These are phyloP conservation scores for Paraleonurus japonicus DNA, from an alignment of 257 asterid genomes.

Conservation along the genomic window DNA sequence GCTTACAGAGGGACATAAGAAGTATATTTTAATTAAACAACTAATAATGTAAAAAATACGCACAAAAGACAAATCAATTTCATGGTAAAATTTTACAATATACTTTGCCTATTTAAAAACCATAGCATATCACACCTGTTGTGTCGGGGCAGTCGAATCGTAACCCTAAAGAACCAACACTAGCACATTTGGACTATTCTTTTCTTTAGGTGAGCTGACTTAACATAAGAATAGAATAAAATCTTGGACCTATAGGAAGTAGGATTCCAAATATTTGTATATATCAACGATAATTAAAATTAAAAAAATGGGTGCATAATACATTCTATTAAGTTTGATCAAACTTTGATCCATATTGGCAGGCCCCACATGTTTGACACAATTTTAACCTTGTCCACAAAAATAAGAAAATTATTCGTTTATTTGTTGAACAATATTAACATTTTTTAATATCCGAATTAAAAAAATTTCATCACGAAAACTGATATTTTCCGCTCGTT, in stretches of 20 bases:
- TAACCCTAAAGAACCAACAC: not conserved
- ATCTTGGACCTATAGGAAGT: not conserved
- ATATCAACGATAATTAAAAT: not conserved
- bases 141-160: not conserved
- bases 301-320: not conserved
- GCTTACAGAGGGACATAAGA: too few species aligned
- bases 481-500: too few species aligned
- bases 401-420: too few species aligned
- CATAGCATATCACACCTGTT: not conserved
- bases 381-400: not conserved
- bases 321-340: not conserved
- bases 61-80: too few species aligned
- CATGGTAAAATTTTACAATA: too few species aligned
- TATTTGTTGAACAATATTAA: too few species aligned
- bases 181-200: not conserved
- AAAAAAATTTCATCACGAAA: too few species aligned
- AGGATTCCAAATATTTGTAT: conserved; percentile 18
- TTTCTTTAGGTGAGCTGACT: not conserved
- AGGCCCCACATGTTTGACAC: not conserved
- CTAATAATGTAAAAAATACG: too few species aligned
- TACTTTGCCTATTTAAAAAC: too few species aligned
- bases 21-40: too few species aligned
- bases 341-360: not conserved
- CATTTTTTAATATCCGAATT: too few species aligned
- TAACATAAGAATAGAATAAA: not conserved